Base-by-base conservation (phyloP, 2,329 filamentous ascomycete genomes). In the Bipolaris bicolor region DNA sequence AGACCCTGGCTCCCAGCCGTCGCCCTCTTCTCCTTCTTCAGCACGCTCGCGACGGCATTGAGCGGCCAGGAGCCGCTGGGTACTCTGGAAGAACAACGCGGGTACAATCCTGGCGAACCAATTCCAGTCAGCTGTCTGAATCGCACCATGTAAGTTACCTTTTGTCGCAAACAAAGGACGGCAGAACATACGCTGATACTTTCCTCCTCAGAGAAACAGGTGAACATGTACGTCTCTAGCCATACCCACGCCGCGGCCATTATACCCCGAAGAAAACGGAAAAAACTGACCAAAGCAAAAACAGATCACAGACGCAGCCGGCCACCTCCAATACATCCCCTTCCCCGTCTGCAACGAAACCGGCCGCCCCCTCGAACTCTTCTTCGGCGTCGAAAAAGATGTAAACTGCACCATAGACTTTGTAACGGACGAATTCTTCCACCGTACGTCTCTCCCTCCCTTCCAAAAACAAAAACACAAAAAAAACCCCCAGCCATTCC, bases 281-380 rank as follows among this genome's bases (percentile, higher is more conserved):
- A 13, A 7, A 7, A 15, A 7, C 18, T 34, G 43, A 46, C 45
- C 15, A 26, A 40, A 6, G 5, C 10, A 13, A 41, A 41, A 26
- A 24, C 40, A 76, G 81, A 88, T 97, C 71, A 89, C 91, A 72
- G 88, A 96, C 74, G 83, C 84, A 34, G 83, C 88, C 63, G 89
- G 95, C 71, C 89, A 96, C 76, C 86, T 97, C 55, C 85, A 96
- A 83, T 98, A 95, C 83, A 88, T 95, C 43, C 92, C 94, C 37
- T 98, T 98, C 77, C 91, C 91, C 22, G 83, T 84, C 33, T 98
- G 95, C 84, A 90, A 92, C 78, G 95, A 98, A 78, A 98, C 95
- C 11, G 83, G 83, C 41, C 84, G 86, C 48, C 89, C 93, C 0
- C 87, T 99, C 68, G 88, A 95, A 70, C 88, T 99, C 75, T 84